These are phyloP conservation scores for Caloboletus inedulis DNA, from an alignment of 1,284 basidiomycete species.

Conservation along the genomic window DNA sequence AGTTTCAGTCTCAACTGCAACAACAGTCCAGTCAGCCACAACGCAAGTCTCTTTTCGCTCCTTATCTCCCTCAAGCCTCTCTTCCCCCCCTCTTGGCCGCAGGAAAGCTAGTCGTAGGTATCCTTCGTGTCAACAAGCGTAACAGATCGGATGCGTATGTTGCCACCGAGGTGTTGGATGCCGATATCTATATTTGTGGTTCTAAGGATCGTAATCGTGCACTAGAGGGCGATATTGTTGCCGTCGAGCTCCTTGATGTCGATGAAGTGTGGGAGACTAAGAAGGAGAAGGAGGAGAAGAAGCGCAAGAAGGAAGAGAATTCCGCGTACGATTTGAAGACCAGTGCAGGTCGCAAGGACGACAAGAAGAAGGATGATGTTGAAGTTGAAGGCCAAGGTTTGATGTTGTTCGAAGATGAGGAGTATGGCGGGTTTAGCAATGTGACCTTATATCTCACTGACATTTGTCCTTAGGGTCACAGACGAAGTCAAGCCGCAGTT, in stretches of 20 bases:
- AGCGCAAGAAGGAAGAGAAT: slow-evolving; percentile 99
- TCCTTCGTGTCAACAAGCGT: slow-evolving; percentile 97
- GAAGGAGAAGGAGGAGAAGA: slow-evolving; percentile 99
- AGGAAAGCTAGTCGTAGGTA: slow-evolving; percentile 97
- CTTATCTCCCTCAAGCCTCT: slow-evolving; percentile 97
- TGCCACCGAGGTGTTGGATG: slow-evolving; percentile 97
- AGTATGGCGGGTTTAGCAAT: slow-evolving; percentile 48
- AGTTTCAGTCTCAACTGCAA: slow-evolving; percentile 87
- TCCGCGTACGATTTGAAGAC: slow-evolving; percentile 84
- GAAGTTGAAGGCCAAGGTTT: slow-evolving; percentile 99
- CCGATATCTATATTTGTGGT: slow-evolving; percentile 98
- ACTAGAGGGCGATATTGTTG: slow-evolving; percentile 97
- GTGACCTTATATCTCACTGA: slow-evolving; percentile 6
- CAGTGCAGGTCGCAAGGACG: slow-evolving; percentile 79
- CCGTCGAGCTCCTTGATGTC: slow-evolving; percentile 96
- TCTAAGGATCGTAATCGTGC: slow-evolving; percentile 99
- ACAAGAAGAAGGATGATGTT: slow-evolving; percentile 99
- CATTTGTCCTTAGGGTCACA: slow-evolving; percentile 63
- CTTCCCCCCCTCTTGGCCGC: slow-evolving; percentile 96
- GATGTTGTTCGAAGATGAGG: slow-evolving; percentile 96
- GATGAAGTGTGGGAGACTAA: slow-evolving; percentile 99
- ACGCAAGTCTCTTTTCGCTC: slow-evolving; percentile 98
- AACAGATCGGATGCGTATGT: slow-evolving; percentile 99
- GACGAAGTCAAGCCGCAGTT: slow-evolving; percentile 96
- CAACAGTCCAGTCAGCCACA: slow-evolving; percentile 88